Conservation (phyloP, 2,329 filamentous ascomycete species). For the Neonectria faginata region DNA sequence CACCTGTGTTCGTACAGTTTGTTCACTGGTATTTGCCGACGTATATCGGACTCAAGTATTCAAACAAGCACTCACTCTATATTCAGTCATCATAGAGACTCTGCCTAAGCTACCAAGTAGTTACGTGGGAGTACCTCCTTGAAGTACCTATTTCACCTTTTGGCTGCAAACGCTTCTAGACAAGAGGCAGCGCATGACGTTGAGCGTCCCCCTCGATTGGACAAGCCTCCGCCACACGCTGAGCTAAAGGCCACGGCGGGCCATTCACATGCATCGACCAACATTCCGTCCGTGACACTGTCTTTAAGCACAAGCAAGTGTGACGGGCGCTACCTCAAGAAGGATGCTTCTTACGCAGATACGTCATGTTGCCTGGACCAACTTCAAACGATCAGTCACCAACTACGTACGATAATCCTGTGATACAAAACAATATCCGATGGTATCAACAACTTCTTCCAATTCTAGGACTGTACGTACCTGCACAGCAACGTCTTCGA, state of each 20-base stretch:
- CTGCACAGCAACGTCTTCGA: background rate
- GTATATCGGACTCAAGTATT: background rate
- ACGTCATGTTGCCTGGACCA: background rate
- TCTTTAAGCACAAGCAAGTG: background rate
- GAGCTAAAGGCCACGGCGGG: background rate
- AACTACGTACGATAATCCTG: too few relatives aligned
- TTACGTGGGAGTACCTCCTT: background rate
- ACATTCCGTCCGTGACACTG: background rate
- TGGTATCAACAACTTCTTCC: background rate
- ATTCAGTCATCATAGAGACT: background rate
- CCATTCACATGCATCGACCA: background rate
- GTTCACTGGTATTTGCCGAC: background rate
- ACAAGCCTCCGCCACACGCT: slow-evolving; percentile 4
- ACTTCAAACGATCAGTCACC: background rate
- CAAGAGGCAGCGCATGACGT: slow-evolving; percentile 35
- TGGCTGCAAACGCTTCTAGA: slow-evolving; percentile 7
- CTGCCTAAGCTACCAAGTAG: background rate
- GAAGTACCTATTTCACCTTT: slow-evolving; percentile 13
- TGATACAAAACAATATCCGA: too few relatives aligned
- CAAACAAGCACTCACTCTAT: background rate
- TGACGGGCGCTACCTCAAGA: background rate
- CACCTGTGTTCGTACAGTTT: background rate
- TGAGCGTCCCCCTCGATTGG: slow-evolving; percentile 19
- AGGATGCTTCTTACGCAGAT: background rate
- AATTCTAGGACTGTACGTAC: background rate